These are phyloP conservation scores for Termitomyces sp. DNA, from an alignment of 1,284 basidiomycete genomes.

Conservation along the genomic window DNA sequence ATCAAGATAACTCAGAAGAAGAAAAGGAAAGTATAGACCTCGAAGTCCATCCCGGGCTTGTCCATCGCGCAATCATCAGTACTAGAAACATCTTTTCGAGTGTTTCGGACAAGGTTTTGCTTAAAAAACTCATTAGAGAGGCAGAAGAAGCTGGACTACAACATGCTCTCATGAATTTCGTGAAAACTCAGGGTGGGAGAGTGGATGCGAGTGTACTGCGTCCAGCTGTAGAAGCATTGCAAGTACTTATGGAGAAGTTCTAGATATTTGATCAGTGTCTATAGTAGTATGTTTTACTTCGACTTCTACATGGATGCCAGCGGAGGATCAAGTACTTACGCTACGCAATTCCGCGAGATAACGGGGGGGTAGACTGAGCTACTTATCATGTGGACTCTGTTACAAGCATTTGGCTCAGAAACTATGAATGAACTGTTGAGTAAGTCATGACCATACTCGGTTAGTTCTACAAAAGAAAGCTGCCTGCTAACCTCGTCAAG, in stretches of 20 bases:
- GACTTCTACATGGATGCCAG: background rate
- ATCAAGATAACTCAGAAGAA: conserved; percentile 27
- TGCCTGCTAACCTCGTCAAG: background rate
- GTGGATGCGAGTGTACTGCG: conserved; percentile 22
- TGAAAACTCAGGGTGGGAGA: conserved; percentile 29
- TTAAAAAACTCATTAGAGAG: conserved; percentile 41
- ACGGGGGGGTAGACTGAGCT: too few relatives aligned
- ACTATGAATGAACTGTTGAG: background rate
- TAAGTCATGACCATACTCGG: background rate
- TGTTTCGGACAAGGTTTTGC: conserved; percentile 32
- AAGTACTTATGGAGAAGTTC: conserved; percentile 18
- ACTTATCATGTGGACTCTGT: too few relatives aligned
- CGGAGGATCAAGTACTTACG: background rate
- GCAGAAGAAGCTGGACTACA: conserved; percentile 46
- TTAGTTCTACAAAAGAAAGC: background rate
- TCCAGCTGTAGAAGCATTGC: conserved; percentile 25
- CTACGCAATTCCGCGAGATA: background rate
- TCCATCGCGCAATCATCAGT: conserved; percentile 74
- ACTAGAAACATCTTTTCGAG: conserved; percentile 57
- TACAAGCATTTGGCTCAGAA: too few relatives aligned
- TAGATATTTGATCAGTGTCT: background rate
- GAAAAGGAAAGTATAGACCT: conserved; percentile 15
- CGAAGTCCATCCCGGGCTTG: conserved; percentile 50
- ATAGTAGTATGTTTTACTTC: conserved; percentile 1
- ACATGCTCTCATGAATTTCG: conserved; percentile 43